Conservation (phyloP, 495 filamentous ascomycete genomes). For the Hamigera avellanea region DNA sequence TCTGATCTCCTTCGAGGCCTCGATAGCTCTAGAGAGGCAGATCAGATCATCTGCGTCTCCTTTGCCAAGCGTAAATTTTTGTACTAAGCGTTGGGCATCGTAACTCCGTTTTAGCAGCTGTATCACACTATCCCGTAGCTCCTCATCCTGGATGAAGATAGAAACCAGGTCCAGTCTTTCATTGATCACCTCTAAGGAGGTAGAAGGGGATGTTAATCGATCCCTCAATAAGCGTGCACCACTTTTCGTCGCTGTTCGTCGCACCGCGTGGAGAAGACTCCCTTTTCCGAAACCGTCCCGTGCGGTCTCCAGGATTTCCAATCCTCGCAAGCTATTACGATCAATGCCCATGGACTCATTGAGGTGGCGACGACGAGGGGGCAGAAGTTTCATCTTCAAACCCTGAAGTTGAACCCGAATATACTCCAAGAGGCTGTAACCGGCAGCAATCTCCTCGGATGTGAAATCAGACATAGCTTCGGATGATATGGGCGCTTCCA, state of each 20-base stretch:
- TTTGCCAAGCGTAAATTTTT: slow-evolving; percentile 82
- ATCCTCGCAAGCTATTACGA: slow-evolving; percentile 73
- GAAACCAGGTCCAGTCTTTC: slow-evolving; percentile 73
- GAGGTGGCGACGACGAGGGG: slow-evolving; percentile 58
- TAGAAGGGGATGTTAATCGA: slow-evolving; percentile 79
- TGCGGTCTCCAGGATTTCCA: slow-evolving; percentile 81
- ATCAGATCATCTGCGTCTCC: slow-evolving; percentile 94
- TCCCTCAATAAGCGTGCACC: slow-evolving; percentile 72
- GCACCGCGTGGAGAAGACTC: slow-evolving; percentile 79
- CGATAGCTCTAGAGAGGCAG: slow-evolving; percentile 67
- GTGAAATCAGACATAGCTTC: slow-evolving; percentile 30
- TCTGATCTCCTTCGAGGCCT: slow-evolving; percentile 61
- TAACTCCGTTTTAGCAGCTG: slow-evolving; percentile 62
- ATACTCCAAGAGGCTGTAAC: slow-evolving; percentile 68
- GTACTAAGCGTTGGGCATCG: slow-evolving; percentile 80
- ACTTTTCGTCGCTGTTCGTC: slow-evolving; percentile 80
- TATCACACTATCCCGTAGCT: slow-evolving; percentile 55
- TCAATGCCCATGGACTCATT: slow-evolving; percentile 83
- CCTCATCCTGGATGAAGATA: slow-evolving; percentile 48
- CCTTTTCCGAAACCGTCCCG: slow-evolving; percentile 63
- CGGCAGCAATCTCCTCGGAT: slow-evolving; percentile 45
- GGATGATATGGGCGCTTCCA: slow-evolving; percentile 50
- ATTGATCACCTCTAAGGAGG: slow-evolving; percentile 68
- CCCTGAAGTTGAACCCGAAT: slow-evolving; percentile 67
- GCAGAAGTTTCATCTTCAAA: slow-evolving; percentile 72